phyloP scores from a whole-genome alignment of 2,329 filamentous ascomycete genomes.

The Penicillium sp. region DNA sequence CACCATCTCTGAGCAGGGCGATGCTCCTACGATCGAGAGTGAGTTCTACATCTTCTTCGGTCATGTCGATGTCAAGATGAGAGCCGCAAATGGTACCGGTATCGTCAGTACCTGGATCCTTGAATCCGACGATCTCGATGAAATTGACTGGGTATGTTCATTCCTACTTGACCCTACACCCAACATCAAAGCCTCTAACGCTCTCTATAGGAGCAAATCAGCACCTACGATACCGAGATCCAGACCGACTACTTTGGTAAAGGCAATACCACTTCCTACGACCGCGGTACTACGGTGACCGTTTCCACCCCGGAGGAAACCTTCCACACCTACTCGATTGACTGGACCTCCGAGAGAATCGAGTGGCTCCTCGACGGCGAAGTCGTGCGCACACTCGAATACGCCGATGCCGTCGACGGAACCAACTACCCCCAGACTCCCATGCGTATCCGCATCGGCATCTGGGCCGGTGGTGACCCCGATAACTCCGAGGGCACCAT shows the following conservation, averaged over 20 bases:
- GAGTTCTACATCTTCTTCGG: conserved; percentile 99
- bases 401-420: conserved; percentile 60
- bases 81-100: conserved; percentile 81
- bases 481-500: conserved; percentile 52
- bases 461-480: conserved; percentile 65
- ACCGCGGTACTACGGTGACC: conserved; percentile 78
- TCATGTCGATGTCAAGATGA: conserved; percentile 80
- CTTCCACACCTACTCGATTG: conserved; percentile 54
- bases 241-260: conserved; percentile 98
- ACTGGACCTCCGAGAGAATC: conserved; percentile 67
- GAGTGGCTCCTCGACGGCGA: conserved; percentile 67
- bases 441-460: conserved; percentile 69
- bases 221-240: conserved; percentile 37
- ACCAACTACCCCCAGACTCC: conserved; percentile 71
- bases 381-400: conserved; percentile 62
- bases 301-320: conserved; percentile 57
- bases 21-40: conserved; percentile 82
- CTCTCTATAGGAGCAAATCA: conserved; percentile 37
- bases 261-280: conserved; percentile 75
- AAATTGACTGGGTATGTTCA: conserved; percentile 94
- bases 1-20: conserved; percentile 72
- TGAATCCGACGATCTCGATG: conserved; percentile 87
- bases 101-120: conserved; percentile 91
- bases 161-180: background rate
- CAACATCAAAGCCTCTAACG: background rate